Evolutionary conservation across 768 basidiomycete species (phyloP).

Genomic region (Leccinum olivaceopallidum): DNA sequence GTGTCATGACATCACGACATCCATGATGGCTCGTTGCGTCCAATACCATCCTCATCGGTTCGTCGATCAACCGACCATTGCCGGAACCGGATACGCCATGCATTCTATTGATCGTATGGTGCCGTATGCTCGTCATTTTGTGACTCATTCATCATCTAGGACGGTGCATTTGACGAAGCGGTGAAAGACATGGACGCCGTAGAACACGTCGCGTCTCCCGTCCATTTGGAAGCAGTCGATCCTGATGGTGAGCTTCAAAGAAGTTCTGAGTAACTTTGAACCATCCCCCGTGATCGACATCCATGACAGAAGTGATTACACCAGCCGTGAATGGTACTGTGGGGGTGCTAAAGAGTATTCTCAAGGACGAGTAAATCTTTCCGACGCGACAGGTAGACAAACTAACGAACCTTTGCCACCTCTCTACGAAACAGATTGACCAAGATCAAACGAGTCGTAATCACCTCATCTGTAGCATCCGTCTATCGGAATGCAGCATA

Average conservation of each 20-base stretch:
- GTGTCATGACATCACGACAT: background rate
- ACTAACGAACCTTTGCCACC: background rate
- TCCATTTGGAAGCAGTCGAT: slow-evolving; percentile 46
- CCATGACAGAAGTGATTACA: slow-evolving; percentile 52
- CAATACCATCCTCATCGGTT: background rate
- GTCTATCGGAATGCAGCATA: slow-evolving; percentile 35
- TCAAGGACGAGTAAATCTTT: slow-evolving; percentile 48
- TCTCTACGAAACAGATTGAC: slow-evolving; percentile 26
- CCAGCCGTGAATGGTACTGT: slow-evolving; percentile 76
- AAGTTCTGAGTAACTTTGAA: background rate
- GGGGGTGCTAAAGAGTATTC: slow-evolving; percentile 57
- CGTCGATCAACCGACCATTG: background rate
- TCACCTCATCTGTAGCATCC: slow-evolving; percentile 64
- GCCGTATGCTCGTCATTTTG: background rate
- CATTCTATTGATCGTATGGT: too few relatives aligned
- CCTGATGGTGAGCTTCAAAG: slow-evolving; percentile 33
- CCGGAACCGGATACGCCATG: background rate
- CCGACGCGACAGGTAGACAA: background rate
- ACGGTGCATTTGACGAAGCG: slow-evolving; percentile 75
- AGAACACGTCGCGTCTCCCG: slow-evolving; percentile 68
- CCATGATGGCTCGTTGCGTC: background rate
- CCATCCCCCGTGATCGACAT: background rate
- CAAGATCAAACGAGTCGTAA: slow-evolving; percentile 63
- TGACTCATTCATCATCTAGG: slow-evolving; percentile 32
- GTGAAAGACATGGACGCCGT: slow-evolving; percentile 77